Evolutionary conservation across 768 basidiomycete species (phyloP).

Genomic region (Suillus alpinus): DNA sequence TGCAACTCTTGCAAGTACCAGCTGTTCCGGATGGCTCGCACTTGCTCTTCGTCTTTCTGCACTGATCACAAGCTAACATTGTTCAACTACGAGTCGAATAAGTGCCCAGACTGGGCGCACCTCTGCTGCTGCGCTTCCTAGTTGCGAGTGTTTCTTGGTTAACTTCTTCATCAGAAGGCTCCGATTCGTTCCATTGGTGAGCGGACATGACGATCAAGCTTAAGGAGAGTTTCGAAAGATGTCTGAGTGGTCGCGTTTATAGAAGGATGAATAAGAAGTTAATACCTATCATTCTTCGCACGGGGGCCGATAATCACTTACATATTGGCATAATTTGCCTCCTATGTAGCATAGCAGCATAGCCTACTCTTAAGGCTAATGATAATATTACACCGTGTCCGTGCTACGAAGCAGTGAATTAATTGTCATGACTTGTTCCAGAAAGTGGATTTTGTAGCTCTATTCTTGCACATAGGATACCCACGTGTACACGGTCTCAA

Average conservation of each 20-base stretch:
- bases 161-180: conserved; percentile 57
- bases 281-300: background rate
- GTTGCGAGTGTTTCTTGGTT: conserved; percentile 39
- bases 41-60: conserved; percentile 85
- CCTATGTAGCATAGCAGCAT: background rate
- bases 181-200: conserved; percentile 53
- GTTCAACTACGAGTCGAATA: background rate
- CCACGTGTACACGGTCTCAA: background rate
- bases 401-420: background rate
- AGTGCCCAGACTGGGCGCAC: conserved; percentile 28
- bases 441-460: background rate
- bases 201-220: conserved; percentile 23
- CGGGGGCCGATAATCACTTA: background rate
- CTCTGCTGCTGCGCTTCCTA: conserved; percentile 65
- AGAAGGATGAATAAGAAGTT: conserved; percentile 4
- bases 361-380: background rate
- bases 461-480: background rate
- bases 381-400: background rate
- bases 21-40: conserved; percentile 60
- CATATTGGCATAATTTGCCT: background rate
- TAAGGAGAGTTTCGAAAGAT: conserved; percentile 6
- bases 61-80: conserved; percentile 76
- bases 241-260: conserved; percentile 17
- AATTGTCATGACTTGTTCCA: background rate
- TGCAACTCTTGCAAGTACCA: conserved; percentile 62